Percentiles rank a stretch among this genome's conserved stretches.
These are phyloP conservation scores for Aspergillus sp. DNA, from an alignment of 2,329 filamentous ascomycete species.

Conservation along the genomic window DNA sequence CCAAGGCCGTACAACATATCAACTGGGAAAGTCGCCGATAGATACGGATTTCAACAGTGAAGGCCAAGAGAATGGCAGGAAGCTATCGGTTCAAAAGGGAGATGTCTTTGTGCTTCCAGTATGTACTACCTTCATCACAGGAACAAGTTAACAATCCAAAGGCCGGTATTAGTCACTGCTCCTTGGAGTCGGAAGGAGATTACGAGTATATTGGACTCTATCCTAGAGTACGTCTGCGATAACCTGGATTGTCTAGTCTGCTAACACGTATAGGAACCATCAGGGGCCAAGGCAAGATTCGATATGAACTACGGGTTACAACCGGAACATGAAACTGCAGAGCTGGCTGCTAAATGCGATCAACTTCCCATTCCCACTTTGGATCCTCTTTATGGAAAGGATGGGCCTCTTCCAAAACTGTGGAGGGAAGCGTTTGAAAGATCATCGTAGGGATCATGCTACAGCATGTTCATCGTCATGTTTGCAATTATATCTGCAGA, in stretches of 20 bases:
- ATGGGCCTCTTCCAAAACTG: neutral
- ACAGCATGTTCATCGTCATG: no score
- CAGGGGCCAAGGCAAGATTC: neutral
- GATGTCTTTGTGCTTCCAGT: slow-evolving; percentile 3
- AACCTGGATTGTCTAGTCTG: neutral
- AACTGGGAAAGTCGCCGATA: neutral
- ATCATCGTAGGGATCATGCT: neutral
- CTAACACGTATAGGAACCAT: neutral
- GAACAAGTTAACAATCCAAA: neutral
- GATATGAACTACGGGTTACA: slow-evolving; percentile 2
- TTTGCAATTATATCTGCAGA: no score
- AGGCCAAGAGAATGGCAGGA: neutral
- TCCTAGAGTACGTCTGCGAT: neutral
- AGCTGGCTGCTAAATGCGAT: neutral
- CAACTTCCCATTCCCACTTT: neutral
- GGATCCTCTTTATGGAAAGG: neutral
- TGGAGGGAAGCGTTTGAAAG: neutral
- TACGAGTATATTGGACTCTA: slow-evolving; percentile 3
- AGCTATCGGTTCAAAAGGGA: slow-evolving; percentile 1
- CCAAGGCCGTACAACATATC: neutral
- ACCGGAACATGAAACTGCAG: neutral
- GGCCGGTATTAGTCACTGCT: slow-evolving; percentile 1
- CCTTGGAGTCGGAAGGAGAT: slow-evolving; percentile 1
- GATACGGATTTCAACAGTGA: neutral
- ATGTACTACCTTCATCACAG: neutral